Base-by-base conservation (phyloP, 768 basidiomycete species). In the Kockovaella imperatae region DNA sequence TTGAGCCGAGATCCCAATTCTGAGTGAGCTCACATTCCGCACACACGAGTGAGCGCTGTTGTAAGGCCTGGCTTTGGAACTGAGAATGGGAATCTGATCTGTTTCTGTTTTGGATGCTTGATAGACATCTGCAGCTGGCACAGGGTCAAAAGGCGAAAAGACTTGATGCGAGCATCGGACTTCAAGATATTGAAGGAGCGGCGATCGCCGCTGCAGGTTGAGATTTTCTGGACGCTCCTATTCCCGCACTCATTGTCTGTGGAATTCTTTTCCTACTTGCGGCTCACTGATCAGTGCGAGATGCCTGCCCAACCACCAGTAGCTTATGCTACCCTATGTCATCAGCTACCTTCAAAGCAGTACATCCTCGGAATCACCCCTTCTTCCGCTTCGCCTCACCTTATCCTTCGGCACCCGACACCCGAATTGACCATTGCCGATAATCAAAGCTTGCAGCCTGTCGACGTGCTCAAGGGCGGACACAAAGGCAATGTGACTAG, bases 361-460 rank as follows among this genome's bases (percentile, higher is more conserved):
- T 71, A 71, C 52, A 67, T 71, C 53, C 58, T 68, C 24, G 55
- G 55, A 23, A 62, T 71, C 32, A 57, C 47, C 23, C 69, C 67
- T 2, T 53, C 59, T 2, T 24, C 61, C 2, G 39, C 59, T 6
- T 54, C 59, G 1, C 57, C 61, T 29, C 65, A 66, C 35, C 57
- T 71, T 31, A 45, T 69, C 32, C 62, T 71, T 42, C 54, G 65
- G 3, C 67, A 71, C 35, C 69, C 69, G 1, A 58, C 63, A 3
- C 26, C 67, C 1, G 50, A 57, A 6, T 35, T 69, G 28, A 60
- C 65, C n/a, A 47, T 71, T 24, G 57, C 54, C 49, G 69, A 71
- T 51, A 55, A 53, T 10, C 60, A 67, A 47, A 63, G 63, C 0
- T 54, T 71, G 5, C 61, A 67, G 30, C 31, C 53, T 3, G 52